Base-by-base conservation (phyloP, 1,139 yeast genomes). In the Blastobotrys ciferrii region DNA sequence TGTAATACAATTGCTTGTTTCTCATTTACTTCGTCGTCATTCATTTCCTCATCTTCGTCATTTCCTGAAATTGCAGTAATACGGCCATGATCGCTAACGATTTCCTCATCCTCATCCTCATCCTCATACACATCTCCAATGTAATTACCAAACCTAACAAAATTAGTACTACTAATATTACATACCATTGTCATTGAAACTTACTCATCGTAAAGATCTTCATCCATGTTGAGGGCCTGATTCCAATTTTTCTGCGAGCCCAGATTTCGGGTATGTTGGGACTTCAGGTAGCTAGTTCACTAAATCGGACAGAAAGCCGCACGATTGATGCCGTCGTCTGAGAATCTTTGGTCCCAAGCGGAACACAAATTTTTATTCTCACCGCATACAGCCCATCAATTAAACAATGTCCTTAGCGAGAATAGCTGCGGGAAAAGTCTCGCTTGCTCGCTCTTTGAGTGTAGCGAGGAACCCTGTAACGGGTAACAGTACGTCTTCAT, bases 121-220 rank as follows among this genome's bases (percentile, higher is more conserved):
- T 45, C 54, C 30, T 23, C 47, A 13, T 9, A 53, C 28, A 32
- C 69, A 32, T 70, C 80, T 3, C 86, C 89, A 28, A 88, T 74
- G 42, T 76, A 76, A 63, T 87, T 86, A 38, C 95, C 95, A 65
- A 87, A 67, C 53, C 65, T 61, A 39, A 6, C 3, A 4, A 20
- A 28, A 15, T 81, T n/a, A n/a, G n/a, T n/a, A n/a, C n/a, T n/a
- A n/a, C n/a, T n/a, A n/a, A n/a, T n/a, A n/a, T n/a, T n/a, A n/a
- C n/a, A n/a, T n/a, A n/a, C 30, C 33, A 13, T 45, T 51, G 18
- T 65, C 70, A 53, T 18, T 15, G 17, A 11, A 14, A 55, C 65
- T 41, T 54, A 73, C 77, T 88, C 96, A 66, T 87, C 96, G 65
- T 84, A 86, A 23, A 78, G 65, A 52, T 81, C 85, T 39, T 76